Evolutionary conservation across 768 basidiomycete genomes (phyloP), one percentile per base, ranked within the genome.

Genomic region (Podaxis carcinomalis): DNA sequence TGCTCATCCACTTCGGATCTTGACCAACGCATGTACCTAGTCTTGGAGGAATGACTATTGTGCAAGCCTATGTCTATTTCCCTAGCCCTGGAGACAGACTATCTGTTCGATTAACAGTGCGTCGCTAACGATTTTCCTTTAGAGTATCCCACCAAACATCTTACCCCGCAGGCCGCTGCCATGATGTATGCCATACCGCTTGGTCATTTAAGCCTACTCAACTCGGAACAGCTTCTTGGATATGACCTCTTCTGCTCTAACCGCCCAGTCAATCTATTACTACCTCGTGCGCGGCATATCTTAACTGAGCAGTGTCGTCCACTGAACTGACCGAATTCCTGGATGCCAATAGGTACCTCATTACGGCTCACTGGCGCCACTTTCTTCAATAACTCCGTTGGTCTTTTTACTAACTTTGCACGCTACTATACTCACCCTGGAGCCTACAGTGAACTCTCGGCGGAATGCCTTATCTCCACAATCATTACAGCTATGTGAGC

Each of bases 251-350:
- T 76, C 78, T 1, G 67, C 67, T 23, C 67, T 81, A 11, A 73
- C 78, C 9, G 77, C 76, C 1, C 76, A 80, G 63, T 78, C 78
- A 2, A 68, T 81, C 27, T 79, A 78, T 64, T 77, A 78, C 62
- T 81, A 81, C 60, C 66, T 80, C 56, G 80, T 78, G 51, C 40
- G 69, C 62, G 42, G 49, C 14, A 16, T 52, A 4, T 16, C 25
- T 50, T 35, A 35, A 39, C 14, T 35, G 7, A 28, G 11, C 19
- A 14, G 3, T 4, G 50, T 13, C 5, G 21, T 4, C n/a, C 36
- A 16, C 11, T n/a, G 7, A 52, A n/a, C 5, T 35, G 21, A 52
- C n/a, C 46, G 5, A 54, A 46, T 35, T 23, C 13, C 39, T 47
- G 14, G 68, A 3, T 65, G 65, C 39, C 56, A 56, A 32, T 50